Conservation (phyloP, 169 alveolate genomes). For the Eimeria necatrix region DNA sequence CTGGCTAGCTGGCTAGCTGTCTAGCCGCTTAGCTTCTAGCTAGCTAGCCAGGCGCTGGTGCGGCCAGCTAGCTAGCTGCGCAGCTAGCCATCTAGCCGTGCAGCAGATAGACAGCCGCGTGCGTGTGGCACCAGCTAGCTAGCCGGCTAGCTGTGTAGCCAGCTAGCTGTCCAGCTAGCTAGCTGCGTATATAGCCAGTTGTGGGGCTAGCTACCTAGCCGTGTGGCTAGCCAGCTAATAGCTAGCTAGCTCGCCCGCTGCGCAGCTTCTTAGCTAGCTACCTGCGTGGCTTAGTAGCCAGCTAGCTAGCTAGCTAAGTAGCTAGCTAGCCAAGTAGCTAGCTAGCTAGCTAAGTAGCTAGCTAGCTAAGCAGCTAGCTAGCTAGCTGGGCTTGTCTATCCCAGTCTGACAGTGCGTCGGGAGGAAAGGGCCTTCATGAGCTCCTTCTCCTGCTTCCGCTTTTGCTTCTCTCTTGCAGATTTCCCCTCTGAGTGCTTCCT, state of each 20-base stretch:
- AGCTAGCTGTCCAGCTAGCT: background rate
- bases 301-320: background rate
- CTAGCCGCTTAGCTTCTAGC: no score
- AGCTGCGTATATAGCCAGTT: background rate
- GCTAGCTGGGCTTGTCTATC: background rate
- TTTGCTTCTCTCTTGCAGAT: background rate
- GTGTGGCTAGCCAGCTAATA: background rate
- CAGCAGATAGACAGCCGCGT: background rate
- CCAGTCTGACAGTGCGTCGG: slow-evolving; percentile 2
- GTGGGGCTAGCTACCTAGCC: background rate
- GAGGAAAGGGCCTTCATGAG: background rate
- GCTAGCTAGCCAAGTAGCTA: background rate
- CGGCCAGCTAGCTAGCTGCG: background rate
- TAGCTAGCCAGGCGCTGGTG: no score
- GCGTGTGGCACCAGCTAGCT: background rate
- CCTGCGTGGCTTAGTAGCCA: background rate
- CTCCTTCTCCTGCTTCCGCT: background rate
- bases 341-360: background rate
- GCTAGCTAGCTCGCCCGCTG: slow-evolving; percentile 10
- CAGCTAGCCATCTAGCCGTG: background rate
- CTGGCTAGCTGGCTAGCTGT: no score
- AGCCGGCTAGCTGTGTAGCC: background rate
- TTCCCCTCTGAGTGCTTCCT: background rate
- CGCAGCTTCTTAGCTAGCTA: background rate
- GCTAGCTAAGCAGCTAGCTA: background rate